Percentiles rank a stretch among this genome's conserved stretches.
These are phyloP conservation scores for Aspergillus sp. DNA, from an alignment of 2,329 filamentous ascomycete species.

Conservation along the genomic window DNA sequence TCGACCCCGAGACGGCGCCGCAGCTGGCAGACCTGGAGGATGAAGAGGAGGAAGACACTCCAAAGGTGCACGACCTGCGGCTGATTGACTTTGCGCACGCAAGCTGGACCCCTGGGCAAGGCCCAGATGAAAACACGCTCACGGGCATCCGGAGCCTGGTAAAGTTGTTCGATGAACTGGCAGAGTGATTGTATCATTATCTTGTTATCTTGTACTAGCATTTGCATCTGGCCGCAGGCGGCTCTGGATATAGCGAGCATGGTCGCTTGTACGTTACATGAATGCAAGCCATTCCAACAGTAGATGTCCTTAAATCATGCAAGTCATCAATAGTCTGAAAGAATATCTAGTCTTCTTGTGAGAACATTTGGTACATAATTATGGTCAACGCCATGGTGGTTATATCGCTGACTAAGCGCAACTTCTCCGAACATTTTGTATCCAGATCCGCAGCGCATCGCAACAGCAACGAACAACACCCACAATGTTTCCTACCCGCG, in stretches of 20 bases:
- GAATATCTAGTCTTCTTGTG: too few relatives aligned
- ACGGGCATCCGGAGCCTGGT: conserved; percentile 69
- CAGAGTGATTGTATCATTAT: conserved; percentile 14
- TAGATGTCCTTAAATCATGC: too few relatives aligned
- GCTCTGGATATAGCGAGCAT: conserved; percentile 8
- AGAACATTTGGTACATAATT: too few relatives aligned
- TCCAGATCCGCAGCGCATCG: conserved; percentile 13
- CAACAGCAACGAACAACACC: conserved; percentile 10
- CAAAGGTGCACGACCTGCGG: conserved; percentile 74
- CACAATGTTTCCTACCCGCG: conserved; percentile 67
- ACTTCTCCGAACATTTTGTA: conserved; percentile 4
- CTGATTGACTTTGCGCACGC: conserved; percentile 98
- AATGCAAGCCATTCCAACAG: not conserved
- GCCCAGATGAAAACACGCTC: conserved; percentile 81
- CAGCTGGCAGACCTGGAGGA: conserved; percentile 49
- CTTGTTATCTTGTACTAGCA: conserved; percentile 7
- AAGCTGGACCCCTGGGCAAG: conserved; percentile 73
- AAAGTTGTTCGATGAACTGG: conserved; percentile 67
- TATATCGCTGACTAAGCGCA: conserved; percentile 6
- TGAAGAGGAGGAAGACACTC: conserved; percentile 56
- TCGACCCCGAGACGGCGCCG: conserved; percentile 36
- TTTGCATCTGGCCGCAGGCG: conserved; percentile 25
- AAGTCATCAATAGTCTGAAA: too few relatives aligned
- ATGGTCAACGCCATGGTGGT: too few relatives aligned
- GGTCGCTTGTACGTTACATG: not conserved